These are phyloP conservation scores for Silybum marianum DNA, from an alignment of 129 eudicot species.

Conservation along the genomic window DNA sequence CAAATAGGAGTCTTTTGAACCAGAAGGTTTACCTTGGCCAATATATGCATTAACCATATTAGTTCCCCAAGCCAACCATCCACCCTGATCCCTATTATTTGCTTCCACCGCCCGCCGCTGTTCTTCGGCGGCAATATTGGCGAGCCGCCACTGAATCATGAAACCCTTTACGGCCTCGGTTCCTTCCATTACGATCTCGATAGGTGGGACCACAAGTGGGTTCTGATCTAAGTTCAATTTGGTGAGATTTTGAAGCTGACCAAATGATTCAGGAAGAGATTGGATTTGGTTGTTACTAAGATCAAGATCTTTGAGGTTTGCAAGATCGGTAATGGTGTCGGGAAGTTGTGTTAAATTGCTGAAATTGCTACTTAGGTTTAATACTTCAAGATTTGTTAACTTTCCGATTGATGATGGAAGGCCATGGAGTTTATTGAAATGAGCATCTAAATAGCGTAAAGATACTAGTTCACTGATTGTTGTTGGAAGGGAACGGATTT, in stretches of 20 bases:
- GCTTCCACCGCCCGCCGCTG: slow-evolving; percentile 31
- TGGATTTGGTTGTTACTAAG: slow-evolving; percentile 59
- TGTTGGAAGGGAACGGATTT: slow-evolving; percentile 48
- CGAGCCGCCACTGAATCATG: slow-evolving; percentile 44
- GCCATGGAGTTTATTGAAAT: slow-evolving; percentile 50
- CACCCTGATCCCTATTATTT: slow-evolving; percentile 22
- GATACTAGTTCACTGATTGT: slow-evolving; percentile 55
- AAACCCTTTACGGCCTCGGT: slow-evolving; percentile 40
- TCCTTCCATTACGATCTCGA: slow-evolving; percentile 39
- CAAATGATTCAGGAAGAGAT: slow-evolving; percentile 49
- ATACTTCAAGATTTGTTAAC: slow-evolving; percentile 43
- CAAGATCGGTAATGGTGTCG: slow-evolving; percentile 42
- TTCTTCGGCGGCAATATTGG: slow-evolving; percentile 32
- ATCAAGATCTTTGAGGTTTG: slow-evolving; percentile 54
- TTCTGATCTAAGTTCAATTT: slow-evolving; percentile 55
- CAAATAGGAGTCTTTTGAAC: slow-evolving; percentile 39
- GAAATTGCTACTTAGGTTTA: slow-evolving; percentile 57
- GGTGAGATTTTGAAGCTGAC: slow-evolving; percentile 35
- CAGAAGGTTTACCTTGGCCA: slow-evolving; percentile 28
- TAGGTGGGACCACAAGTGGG: slow-evolving; percentile 58
- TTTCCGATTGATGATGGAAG: slow-evolving; percentile 47
- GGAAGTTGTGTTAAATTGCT: slow-evolving; percentile 50
- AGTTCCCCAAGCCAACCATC: slow-evolving; percentile 48
- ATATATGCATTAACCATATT: slow-evolving; percentile 27
- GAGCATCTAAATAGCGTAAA: slow-evolving; percentile 43